Evolutionary conservation across 805 yeast genomes (phyloP).

Genomic region (Yueomyces sinensis): DNA sequence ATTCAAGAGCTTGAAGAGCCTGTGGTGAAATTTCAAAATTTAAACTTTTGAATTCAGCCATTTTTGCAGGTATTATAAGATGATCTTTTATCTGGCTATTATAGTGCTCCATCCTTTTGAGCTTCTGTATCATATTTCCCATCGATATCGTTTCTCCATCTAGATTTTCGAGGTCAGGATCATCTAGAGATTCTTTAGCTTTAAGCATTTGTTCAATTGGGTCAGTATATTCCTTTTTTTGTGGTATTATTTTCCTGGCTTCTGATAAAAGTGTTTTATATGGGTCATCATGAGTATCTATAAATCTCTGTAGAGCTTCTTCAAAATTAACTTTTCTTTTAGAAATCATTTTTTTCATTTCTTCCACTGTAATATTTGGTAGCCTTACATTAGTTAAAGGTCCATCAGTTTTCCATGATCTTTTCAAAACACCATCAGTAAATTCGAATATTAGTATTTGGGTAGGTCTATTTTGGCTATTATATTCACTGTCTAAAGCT

Average conservation of each 20-base stretch:
- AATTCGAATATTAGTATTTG: constrained; percentile 67
- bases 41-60: constrained; percentile 32
- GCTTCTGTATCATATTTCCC: constrained; percentile 33
- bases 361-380: constrained; percentile 39
- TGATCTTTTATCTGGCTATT: constrained; percentile 46
- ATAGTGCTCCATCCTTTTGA: constrained; percentile 40
- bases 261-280: constrained; percentile 26
- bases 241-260: constrained; percentile 33
- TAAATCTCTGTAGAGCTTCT: constrained; percentile 25
- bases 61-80: constrained; percentile 34
- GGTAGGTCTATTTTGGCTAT: constrained; percentile 22
- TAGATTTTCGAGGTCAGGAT: constrained; percentile 3
- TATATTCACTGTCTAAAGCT: constrained; percentile 21
- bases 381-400: constrained; percentile 29
- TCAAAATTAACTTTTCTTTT: constrained; percentile 44
- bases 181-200: constrained; percentile 13
- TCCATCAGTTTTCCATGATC: constrained; percentile 30
- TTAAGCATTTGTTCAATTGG: constrained; percentile 48
- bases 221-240: constrained; percentile 36
- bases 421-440: constrained; percentile 46
- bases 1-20: constrained; percentile 37
- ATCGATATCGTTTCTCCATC: constrained; percentile 28
- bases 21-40: constrained; percentile 37
- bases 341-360: constrained; percentile 46
- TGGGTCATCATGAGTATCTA: constrained; percentile 28